These are phyloP conservation scores for Entonaema liquescens DNA, from an alignment of 495 filamentous ascomycete species.

Conservation along the genomic window DNA sequence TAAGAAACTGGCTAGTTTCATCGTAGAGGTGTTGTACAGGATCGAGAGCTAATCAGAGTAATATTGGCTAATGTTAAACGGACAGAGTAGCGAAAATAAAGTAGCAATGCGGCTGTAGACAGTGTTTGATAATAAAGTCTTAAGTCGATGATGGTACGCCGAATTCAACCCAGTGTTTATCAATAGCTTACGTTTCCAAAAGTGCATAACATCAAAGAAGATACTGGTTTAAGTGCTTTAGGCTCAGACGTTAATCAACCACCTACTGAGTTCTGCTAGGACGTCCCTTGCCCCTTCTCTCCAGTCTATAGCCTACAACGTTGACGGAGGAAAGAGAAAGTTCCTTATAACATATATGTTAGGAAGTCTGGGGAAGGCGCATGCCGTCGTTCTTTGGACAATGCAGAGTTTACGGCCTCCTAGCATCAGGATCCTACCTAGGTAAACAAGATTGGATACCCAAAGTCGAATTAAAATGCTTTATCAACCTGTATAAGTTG, in stretches of 20 bases:
- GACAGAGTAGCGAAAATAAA: neutral
- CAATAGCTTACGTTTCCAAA: neutral
- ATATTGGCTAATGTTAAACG: neutral
- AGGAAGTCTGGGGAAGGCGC: neutral
- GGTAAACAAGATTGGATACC: too few relatives aligned
- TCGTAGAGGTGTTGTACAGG: neutral
- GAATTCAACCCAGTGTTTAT: neutral
- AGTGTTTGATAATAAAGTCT: constrained; percentile 7
- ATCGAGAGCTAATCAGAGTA: neutral
- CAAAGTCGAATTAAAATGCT: too few relatives aligned
- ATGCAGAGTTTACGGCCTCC: neutral
- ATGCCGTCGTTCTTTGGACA: neutral
- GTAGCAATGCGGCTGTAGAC: constrained; percentile 13
- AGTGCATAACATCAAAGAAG: neutral
- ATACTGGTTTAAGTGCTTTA: neutral
- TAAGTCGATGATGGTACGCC: constrained; percentile 5
- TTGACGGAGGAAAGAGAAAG: neutral
- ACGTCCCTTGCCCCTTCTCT: neutral
- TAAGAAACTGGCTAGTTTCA: neutral
- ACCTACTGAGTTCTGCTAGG: neutral
- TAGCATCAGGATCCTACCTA: too few relatives aligned
- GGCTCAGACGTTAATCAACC: neutral
- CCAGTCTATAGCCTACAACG: neutral
- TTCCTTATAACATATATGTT: neutral
- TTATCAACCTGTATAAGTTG: too few relatives aligned